A percentile compares a stretch with the other conserved stretches of the same genome.
These are phyloP conservation scores for Kwoniella botswanensis DNA, from an alignment of 768 basidiomycete species.

Conservation along the genomic window DNA sequence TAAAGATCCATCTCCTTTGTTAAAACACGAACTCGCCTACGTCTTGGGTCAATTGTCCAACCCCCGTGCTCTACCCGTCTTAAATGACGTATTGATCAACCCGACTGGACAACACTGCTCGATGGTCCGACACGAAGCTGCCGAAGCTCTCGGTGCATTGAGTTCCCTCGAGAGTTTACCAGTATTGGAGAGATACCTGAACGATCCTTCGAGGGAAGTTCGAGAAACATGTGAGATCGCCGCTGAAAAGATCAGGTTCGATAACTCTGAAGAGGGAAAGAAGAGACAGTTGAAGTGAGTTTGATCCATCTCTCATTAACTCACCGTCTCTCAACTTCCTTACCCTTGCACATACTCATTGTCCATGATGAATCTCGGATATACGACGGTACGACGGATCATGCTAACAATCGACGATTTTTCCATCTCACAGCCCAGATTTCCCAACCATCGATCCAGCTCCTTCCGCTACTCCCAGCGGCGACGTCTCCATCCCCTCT, in stretches of 20 bases:
- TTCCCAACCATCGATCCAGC: slow-evolving; percentile 59
- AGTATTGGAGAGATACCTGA: slow-evolving; percentile 71
- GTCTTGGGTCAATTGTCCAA: slow-evolving; percentile 90
- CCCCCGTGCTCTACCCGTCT: slow-evolving; percentile 72
- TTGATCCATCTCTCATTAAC: not conserved
- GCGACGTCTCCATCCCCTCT: slow-evolving; percentile 60
- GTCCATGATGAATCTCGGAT: too few relatives aligned
- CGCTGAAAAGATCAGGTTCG: slow-evolving; percentile 91
- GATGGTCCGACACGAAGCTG: slow-evolving; percentile 99
- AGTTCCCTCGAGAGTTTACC: slow-evolving; percentile 70
- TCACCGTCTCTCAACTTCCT: not conserved
- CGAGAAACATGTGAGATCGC: slow-evolving; percentile 98
- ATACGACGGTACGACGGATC: too few relatives aligned
- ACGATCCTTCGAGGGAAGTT: slow-evolving; percentile 74
- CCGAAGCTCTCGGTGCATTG: slow-evolving; percentile 98
- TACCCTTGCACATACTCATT: too few relatives aligned
- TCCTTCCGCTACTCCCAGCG: slow-evolving; percentile 47
- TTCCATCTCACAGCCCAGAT: slow-evolving; percentile 44
- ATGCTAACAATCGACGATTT: not conserved
- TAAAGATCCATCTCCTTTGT: slow-evolving; percentile 79
- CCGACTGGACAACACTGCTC: slow-evolving; percentile 68
- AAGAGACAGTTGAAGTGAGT: slow-evolving; percentile 52
- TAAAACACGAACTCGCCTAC: slow-evolving; percentile 97
- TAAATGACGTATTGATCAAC: slow-evolving; percentile 77
- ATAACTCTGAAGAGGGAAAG: slow-evolving; percentile 61